Evolutionary conservation across 805 yeast species (phyloP).

Genomic region (Candida peoriensis): DNA sequence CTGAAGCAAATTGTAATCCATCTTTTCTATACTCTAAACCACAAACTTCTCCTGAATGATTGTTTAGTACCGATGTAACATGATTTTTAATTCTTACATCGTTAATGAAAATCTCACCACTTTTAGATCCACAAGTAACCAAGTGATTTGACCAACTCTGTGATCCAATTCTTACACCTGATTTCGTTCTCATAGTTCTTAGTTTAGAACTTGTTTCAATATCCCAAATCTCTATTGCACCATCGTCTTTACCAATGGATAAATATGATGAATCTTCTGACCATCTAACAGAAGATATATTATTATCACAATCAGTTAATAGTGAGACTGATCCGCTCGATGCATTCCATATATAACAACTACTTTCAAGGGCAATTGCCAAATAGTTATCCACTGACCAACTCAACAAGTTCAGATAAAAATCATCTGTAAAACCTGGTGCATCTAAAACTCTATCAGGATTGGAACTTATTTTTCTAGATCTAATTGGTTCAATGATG

Average conservation of each 20-base stretch:
- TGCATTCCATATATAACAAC: slow-evolving; percentile 93
- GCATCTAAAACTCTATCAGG: slow-evolving; percentile 96
- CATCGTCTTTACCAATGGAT: slow-evolving; percentile 79
- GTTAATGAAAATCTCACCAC: slow-evolving; percentile 80
- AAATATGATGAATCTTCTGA: slow-evolving; percentile 85
- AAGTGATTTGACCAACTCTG: slow-evolving; percentile 82
- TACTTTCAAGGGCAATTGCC: slow-evolving; percentile 82
- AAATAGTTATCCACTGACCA: slow-evolving; percentile 83
- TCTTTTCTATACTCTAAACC: slow-evolving; percentile 84
- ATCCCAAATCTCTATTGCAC: slow-evolving; percentile 91
- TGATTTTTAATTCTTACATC: slow-evolving; percentile 87
- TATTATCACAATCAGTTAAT: slow-evolving; percentile 52
- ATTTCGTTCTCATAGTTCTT: slow-evolving; percentile 68
- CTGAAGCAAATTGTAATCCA: slow-evolving; percentile 82
- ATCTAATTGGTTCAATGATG: slow-evolving; percentile 55
- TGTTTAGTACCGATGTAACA: slow-evolving; percentile 50
- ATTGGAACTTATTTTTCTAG: slow-evolving; percentile 75
- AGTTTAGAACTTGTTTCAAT: slow-evolving; percentile 68
- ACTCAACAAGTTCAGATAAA: slow-evolving; percentile 76
- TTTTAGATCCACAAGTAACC: slow-evolving; percentile 80
- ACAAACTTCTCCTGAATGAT: slow-evolving; percentile 87
- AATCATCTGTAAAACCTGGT: slow-evolving; percentile 91
- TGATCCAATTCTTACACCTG: slow-evolving; percentile 73
- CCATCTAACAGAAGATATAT: slow-evolving; percentile 79
- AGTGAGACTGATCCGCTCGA: slow-evolving; percentile 69